phyloP scores from a whole-genome alignment of 805 yeast genomes.

The Nakazawaea peltata region DNA sequence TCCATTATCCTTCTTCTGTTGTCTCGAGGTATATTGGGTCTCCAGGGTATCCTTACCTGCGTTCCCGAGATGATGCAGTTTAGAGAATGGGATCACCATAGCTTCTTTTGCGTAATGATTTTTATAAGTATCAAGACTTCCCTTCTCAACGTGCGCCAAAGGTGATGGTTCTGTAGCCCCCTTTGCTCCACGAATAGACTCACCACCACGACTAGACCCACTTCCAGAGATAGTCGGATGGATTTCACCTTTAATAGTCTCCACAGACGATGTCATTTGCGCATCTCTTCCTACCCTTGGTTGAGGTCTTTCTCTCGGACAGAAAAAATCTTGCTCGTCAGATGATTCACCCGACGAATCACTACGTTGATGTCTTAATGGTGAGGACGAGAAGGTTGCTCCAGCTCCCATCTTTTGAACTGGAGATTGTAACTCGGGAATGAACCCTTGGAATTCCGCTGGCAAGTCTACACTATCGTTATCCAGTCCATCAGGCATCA shows the following conservation, averaged over 20 bases:
- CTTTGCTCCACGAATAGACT: conserved; percentile 26
- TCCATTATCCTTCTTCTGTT: background rate
- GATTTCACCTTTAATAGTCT: background rate
- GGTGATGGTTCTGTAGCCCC: no score
- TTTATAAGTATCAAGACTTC: conserved; percentile 20
- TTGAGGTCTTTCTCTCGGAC: no score
- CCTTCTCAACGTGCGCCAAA: background rate
- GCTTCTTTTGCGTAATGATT: conserved; percentile 41
- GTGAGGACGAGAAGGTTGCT: background rate
- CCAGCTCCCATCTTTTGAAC: no score
- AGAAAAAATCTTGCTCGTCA: no score
- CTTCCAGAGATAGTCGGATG: background rate
- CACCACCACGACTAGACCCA: conserved; percentile 27
- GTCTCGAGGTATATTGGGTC: background rate
- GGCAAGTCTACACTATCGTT: conserved; percentile 40
- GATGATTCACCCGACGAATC: background rate
- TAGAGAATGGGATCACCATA: conserved; percentile 29
- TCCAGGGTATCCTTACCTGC: conserved; percentile 13
- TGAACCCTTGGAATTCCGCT: conserved; percentile 26
- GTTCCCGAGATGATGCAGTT: conserved; percentile 29
- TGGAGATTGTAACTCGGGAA: conserved; percentile 9
- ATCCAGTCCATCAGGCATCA: no score
- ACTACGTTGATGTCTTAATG: background rate
- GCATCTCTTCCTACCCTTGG: no score
- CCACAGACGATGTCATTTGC: conserved; percentile 1